A percentile compares a stretch with the other conserved stretches of the same genome.
Evolutionary conservation across 2,329 filamentous ascomycete genomes (phyloP).

Genomic region (Torrubiella hemipterigena): DNA sequence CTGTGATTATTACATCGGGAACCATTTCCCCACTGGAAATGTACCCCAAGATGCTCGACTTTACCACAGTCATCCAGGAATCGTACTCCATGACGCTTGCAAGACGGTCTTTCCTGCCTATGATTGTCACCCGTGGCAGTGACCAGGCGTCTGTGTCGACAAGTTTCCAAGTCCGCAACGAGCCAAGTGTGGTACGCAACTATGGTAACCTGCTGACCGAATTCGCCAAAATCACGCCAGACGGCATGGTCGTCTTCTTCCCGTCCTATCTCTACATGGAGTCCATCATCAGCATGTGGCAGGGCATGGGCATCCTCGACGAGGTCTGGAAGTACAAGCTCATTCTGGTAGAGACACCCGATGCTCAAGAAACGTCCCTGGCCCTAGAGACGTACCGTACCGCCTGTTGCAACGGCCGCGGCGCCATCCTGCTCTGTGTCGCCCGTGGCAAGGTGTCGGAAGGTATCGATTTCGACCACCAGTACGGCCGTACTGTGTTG

Average conservation of each 20-base stretch:
- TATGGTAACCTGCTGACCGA: constrained; percentile 90
- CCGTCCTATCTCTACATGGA: constrained; percentile 99
- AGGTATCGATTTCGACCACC: constrained; percentile 98
- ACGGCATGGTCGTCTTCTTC: constrained; percentile 98
- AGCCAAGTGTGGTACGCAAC: constrained; percentile 92
- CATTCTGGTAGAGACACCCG: constrained; percentile 93
- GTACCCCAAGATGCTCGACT: constrained; percentile 98
- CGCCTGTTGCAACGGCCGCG: constrained; percentile 92
- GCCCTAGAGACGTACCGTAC: constrained; percentile 95
- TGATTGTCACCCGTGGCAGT: constrained; percentile 92
- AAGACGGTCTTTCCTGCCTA: constrained; percentile 86
- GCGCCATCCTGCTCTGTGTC: constrained; percentile 86
- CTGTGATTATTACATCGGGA: constrained; percentile 95
- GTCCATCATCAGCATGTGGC: constrained; percentile 98
- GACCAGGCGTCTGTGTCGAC: constrained; percentile 91
- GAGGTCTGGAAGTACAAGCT: constrained; percentile 99
- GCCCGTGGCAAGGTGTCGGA: constrained; percentile 95
- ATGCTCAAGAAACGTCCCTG: constrained; percentile 91
- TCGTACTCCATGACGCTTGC: constrained; percentile 97
- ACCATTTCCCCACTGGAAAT: constrained; percentile 96
- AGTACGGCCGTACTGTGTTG: constrained; percentile 89
- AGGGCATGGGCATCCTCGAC: constrained; percentile 94
- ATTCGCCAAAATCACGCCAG: constrained; percentile 90
- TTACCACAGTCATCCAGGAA: constrained; percentile 84
- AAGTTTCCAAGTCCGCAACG: constrained; percentile 88